Base-by-base conservation (phyloP, 805 yeast genomes). In the Vanderwaltozyma yarrowii region DNA sequence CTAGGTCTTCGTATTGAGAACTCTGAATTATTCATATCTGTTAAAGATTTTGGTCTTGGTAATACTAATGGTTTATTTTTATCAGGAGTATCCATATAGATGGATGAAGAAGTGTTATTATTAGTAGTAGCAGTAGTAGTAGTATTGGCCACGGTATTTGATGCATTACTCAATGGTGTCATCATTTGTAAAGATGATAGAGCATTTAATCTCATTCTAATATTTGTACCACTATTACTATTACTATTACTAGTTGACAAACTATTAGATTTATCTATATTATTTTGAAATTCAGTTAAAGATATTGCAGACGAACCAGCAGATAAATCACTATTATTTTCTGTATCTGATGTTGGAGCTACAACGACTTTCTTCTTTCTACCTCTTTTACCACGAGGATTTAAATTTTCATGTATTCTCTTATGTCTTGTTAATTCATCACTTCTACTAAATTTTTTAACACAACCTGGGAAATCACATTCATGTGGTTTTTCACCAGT, bases 401-500 rank as follows among this genome's bases (percentile, higher is more conserved):
- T 74, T 14, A 86, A 83, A 47, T 80, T 80, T 18, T 78, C 74
- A 56, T 81, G 88, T 41, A 80, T 80, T 42, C 87, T 66, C 35
- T 73, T 65, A 55, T 80, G 89, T 53, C 89, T 69, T 12, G 86
- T 80, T 37, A 80, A 62, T 53, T 80, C 89, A 56, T 80, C 89
- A 23, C 80, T 73, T 40, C 89, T 63, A 33, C 80, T 71, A 51
- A 80, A 80, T 42, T 71, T 66, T 60, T 80, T 80, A 40, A 68
- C 64, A 56, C 89, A 80, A 0, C 82, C 82, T 0, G 81, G 80
- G 46, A 69, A 80, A 20, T 76, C 70, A 59, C 88, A 80, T n/a
- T 70, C 71, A 56, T 80, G 87, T 3, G 89, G 89, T 54, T 78
- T 80, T 51, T 81, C 88, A 19, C 89, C 89, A 0, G 89, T 80